Evolutionary conservation across 1,284 basidiomycete species (phyloP).

Genomic region (Vanrija humicola): DNA sequence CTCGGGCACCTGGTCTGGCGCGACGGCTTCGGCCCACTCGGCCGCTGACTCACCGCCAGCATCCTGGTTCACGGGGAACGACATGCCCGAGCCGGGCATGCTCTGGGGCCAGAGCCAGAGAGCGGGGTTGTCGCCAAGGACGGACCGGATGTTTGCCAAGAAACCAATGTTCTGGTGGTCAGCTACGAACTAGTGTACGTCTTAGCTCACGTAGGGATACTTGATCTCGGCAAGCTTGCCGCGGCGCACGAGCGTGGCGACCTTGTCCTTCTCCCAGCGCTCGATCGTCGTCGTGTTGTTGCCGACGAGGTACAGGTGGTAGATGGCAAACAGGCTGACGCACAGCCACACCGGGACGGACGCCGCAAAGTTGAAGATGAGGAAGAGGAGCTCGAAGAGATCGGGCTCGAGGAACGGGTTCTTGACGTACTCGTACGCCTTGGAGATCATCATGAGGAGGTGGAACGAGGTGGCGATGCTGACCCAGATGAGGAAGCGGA

Average conservation of each 20-base stretch:
- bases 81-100: slow-evolving; percentile 67
- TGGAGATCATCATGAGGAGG: slow-evolving; percentile 65
- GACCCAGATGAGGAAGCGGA: slow-evolving; percentile 88
- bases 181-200: slow-evolving; percentile 8
- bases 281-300: slow-evolving; percentile 94
- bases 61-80: slow-evolving; percentile 64
- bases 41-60: slow-evolving; percentile 69
- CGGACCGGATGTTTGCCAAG: slow-evolving; percentile 65
- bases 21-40: slow-evolving; percentile 36
- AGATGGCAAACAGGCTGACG: slow-evolving; percentile 85
- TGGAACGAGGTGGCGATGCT: slow-evolving; percentile 73
- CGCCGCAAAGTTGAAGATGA: slow-evolving; percentile 80
- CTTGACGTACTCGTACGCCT: slow-evolving; percentile 58
- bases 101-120: slow-evolving; percentile 71
- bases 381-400: slow-evolving; percentile 68
- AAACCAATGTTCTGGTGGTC: slow-evolving; percentile 66
- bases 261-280: slow-evolving; percentile 96
- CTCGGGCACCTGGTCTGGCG: slow-evolving; percentile 14
- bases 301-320: slow-evolving; percentile 77
- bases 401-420: slow-evolving; percentile 55
- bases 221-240: slow-evolving; percentile 84
- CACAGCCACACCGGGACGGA: slow-evolving; percentile 79
- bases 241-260: slow-evolving; percentile 72
- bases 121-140: slow-evolving; percentile 69
- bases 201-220: slow-evolving; percentile 77